Conservation (phyloP, 129 eudicot genomes). For the Tagetes erecta region DNA sequence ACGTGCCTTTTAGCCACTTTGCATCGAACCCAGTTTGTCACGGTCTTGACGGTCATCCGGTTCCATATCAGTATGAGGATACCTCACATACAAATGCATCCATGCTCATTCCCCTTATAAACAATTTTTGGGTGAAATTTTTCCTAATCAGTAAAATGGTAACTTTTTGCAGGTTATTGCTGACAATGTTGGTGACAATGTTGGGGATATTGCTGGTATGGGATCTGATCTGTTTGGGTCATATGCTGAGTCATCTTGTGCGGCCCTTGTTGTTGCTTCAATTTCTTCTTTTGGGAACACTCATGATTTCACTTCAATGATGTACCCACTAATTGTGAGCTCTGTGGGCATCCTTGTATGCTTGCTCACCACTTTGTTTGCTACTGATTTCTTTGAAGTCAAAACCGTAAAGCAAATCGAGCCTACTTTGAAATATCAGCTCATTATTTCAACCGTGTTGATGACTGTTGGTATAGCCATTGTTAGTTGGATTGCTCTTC, state of each 20-base stretch:
- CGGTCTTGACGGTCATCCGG: no score
- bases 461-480: conserved; percentile 76
- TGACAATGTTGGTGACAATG: conserved; percentile 94
- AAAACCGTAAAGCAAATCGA: conserved; percentile 74
- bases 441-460: conserved; percentile 70
- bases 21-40: no score
- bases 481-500: conserved; percentile 75
- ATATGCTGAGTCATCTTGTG: conserved; percentile 87
- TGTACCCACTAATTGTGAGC: conserved; percentile 72
- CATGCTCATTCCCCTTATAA: not conserved
- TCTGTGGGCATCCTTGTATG: conserved; percentile 81
- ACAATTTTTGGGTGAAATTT: not conserved
- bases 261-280: conserved; percentile 93
- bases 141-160: not conserved
- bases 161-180: conserved; percentile 69
- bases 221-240: conserved; percentile 96
- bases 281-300: conserved; percentile 80
- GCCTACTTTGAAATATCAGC: conserved; percentile 82
- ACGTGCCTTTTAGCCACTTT: no score
- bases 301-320: conserved; percentile 85
- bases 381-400: conserved; percentile 92
- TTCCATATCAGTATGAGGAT: no score
- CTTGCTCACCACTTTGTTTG: conserved; percentile 79
- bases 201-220: conserved; percentile 97
- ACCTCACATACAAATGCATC: not conserved